Evolutionary conservation across 1,284 basidiomycete genomes (phyloP).

Genomic region (Ganoderma multipileum): DNA sequence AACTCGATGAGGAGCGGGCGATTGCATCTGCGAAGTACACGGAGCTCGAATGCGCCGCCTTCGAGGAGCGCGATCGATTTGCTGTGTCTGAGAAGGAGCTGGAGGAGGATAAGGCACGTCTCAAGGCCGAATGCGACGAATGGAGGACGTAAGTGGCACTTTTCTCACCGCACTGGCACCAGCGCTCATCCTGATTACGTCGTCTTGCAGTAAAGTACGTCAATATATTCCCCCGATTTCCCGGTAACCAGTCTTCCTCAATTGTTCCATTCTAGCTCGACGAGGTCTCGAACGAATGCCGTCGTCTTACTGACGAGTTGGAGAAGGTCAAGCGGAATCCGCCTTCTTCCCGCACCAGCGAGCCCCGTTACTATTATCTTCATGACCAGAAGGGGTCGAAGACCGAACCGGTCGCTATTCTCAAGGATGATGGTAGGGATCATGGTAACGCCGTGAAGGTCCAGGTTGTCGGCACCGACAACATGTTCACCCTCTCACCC

Average conservation of each 20-base stretch:
- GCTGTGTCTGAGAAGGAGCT: conserved; percentile 44
- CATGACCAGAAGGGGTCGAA: conserved; percentile 36
- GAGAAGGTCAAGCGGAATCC: conserved; percentile 35
- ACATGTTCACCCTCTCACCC: conserved; percentile 47
- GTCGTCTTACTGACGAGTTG: conserved; percentile 39
- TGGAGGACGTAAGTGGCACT: conserved; percentile 46
- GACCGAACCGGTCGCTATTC: conserved; percentile 35
- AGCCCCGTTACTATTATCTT: conserved; percentile 40
- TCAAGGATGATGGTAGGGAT: conserved; percentile 32
- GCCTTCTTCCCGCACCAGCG: conserved; percentile 34
- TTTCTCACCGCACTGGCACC: neutral
- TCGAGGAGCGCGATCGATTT: conserved; percentile 46
- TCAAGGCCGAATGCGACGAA: conserved; percentile 44
- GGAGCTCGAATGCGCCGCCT: conserved; percentile 36
- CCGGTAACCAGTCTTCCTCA: conserved; percentile 16
- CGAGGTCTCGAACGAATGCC: conserved; percentile 40
- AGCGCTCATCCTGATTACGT: conserved; percentile 17
- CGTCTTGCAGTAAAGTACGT: conserved; percentile 47
- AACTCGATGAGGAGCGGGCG: conserved; percentile 39
- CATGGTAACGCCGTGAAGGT: conserved; percentile 31
- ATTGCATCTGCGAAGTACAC: conserved; percentile 29
- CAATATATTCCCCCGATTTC: conserved; percentile 10
- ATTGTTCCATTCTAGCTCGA: conserved; percentile 39
- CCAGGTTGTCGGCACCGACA: conserved; percentile 37
- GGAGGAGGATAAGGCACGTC: conserved; percentile 43